phyloP scores from a whole-genome alignment of 768 basidiomycete species.

The Xerocomus brunneocitrinus region DNA sequence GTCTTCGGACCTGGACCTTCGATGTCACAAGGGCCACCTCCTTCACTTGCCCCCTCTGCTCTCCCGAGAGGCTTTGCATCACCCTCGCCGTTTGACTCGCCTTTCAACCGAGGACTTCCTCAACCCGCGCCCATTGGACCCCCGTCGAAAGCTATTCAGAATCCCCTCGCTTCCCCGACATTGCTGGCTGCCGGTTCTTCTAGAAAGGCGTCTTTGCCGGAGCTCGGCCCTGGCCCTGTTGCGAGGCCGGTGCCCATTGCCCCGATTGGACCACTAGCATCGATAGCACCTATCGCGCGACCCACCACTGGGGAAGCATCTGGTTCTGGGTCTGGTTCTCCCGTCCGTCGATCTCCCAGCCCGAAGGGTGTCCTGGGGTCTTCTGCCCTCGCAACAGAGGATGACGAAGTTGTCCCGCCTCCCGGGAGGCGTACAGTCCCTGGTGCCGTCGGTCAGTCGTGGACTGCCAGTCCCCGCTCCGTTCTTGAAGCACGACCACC shows the following conservation, averaged over 20 bases:
- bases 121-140: slow-evolving; percentile 54
- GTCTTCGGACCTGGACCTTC: slow-evolving; percentile 42
- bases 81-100: slow-evolving; percentile 50
- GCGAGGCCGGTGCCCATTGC: slow-evolving; percentile 38
- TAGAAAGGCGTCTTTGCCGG: slow-evolving; percentile 42
- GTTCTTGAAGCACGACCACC: slow-evolving; percentile 39
- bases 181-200: slow-evolving; percentile 45
- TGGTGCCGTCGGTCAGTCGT: slow-evolving; percentile 42
- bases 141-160: slow-evolving; percentile 38
- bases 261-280: slow-evolving; percentile 44
- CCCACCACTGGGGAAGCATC: slow-evolving; percentile 36
- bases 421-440: slow-evolving; percentile 41
- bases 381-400: slow-evolving; percentile 71
- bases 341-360: slow-evolving; percentile 45
- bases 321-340: slow-evolving; percentile 60
- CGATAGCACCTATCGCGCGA: slow-evolving; percentile 65
- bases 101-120: slow-evolving; percentile 39
- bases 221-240: slow-evolving; percentile 54
- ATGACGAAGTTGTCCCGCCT: slow-evolving; percentile 68
- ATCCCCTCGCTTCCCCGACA: slow-evolving; percentile 34
- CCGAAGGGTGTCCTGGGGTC: slow-evolving; percentile 72
- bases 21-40: slow-evolving; percentile 41
- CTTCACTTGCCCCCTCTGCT: slow-evolving; percentile 49
- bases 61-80: slow-evolving; percentile 52
- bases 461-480: slow-evolving; percentile 47